Base-by-base conservation (phyloP, 2,329 filamentous ascomycete species). In the Neonectria ditissima region DNA sequence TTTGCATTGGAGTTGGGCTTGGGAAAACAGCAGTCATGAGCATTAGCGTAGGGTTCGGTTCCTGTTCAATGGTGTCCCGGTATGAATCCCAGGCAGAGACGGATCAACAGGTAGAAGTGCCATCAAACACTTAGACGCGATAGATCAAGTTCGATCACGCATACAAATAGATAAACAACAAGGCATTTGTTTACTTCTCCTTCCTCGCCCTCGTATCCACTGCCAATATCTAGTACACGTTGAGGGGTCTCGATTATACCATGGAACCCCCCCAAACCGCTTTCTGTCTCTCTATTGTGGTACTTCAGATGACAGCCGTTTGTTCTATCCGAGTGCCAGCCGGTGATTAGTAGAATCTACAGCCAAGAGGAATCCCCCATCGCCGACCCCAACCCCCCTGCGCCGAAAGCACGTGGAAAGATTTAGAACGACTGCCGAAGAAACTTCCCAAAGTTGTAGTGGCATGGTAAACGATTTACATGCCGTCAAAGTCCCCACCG, bases 401-500 rank as follows among this genome's bases (percentile, higher is more conserved):
- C 45, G 30, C 47, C 52, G 44, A 45, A 60, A 43, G 56, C 58
- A 62, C 28, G 44, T 62, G 50, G 47, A 53, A 62, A 55, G 43
- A 60, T 52, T 58, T 50, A 65, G 56, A 61, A 56, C 52, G 52
- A 53, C 56, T 55, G 50, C 57, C 54, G 32, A 54, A 58, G 57
- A 44, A 56, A 41, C 20, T 54, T 44, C 55, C 41, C 53, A 44
- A 32, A 59, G 52, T 64, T 65, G 55, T 62, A 66, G 54, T 70
- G 56, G 66, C 62, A 65, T 55, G 58, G 52, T 39, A 55, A 55
- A 52, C 37, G 55, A 41, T 65, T 87, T 91, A 98, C 86, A 98
- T 93, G 74, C 93, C 95, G 75, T 98, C 96, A 80, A 97, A 98
- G 76, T 97, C 95, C 62, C 94, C 95, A 57, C 93, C 94, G 51